Evolutionary conservation across 2,329 filamentous ascomycete species (phyloP).

Genomic region (Lasiodiplodia theobromae): DNA sequence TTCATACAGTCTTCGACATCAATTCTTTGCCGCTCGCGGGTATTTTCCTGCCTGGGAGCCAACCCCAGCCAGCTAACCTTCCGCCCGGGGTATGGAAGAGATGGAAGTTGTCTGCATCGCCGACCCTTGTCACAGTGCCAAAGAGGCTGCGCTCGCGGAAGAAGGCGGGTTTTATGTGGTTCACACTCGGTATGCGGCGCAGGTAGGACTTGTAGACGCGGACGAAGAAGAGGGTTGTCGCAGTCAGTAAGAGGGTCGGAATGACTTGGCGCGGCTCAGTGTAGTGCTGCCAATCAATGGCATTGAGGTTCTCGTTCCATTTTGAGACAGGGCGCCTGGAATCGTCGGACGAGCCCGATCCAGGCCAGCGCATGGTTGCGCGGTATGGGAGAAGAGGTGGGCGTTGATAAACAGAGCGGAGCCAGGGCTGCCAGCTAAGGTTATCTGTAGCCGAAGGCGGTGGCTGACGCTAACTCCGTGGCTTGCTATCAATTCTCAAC

Average conservation of each 20-base stretch:
- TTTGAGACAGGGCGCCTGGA: constrained; percentile 47
- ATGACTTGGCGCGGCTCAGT: constrained; percentile 63
- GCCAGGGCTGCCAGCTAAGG: constrained; percentile 9
- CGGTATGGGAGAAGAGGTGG: constrained; percentile 7
- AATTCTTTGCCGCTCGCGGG: constrained; percentile 73
- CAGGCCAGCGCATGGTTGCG: constrained; percentile 51
- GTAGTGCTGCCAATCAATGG: constrained; percentile 59
- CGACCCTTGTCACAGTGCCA: constrained; percentile 89
- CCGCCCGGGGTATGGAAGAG: constrained; percentile 96
- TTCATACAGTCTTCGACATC: constrained; percentile 76
- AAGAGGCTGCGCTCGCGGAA: constrained; percentile 80
- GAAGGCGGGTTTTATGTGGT: constrained; percentile 75
- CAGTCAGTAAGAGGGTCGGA: constrained; percentile 62
- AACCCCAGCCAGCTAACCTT: constrained; percentile 86
- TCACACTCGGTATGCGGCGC: constrained; percentile 80
- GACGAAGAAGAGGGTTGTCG: constrained; percentile 61
- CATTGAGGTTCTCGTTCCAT: constrained; percentile 50
- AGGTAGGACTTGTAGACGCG: constrained; percentile 75
- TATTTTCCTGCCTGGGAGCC: constrained; percentile 75
- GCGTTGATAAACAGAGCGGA: constrained; percentile 16
- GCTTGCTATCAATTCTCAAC: background rate
- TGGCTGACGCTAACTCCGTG: background rate
- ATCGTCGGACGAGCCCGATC: constrained; percentile 44
- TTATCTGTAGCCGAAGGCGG: constrained; percentile 24
- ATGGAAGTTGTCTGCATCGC: constrained; percentile 95